Evolutionary conservation across 2,329 filamentous ascomycete species (phyloP), one percentile per base, ranked within the genome.

Genomic region (Lachnellula hyalina): DNA sequence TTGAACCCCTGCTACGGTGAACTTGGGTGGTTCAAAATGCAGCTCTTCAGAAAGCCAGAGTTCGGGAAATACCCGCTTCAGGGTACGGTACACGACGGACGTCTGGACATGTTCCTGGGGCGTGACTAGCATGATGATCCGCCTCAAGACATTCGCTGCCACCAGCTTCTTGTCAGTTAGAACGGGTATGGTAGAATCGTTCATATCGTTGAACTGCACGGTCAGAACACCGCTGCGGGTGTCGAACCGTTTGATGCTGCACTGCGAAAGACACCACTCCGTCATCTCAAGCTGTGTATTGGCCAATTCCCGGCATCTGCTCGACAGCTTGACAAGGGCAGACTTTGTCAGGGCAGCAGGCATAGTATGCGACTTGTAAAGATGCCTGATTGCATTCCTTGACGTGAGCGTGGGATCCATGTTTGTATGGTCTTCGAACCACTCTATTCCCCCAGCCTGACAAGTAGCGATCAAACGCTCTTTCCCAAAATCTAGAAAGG

Each of bases 371-470:
- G 78, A 71, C 25, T 75, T 72, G 19, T 82, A 77, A 44, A 96
- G 69, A 68, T 87, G 74, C 34, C 93, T 83, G 38, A 96, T 76
- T 0, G 93, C 85, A 65, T 99, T 99, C 38, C 94, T 82, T 45
- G 79, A 72, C 0, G 94, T 96, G 55, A 95, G 73, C 0, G 85
- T 90, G 8, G 77, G 79, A 64, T 96, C 87, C 15, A 76, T 71
- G 66, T 99, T 99, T 1, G 92, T 96, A 42, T 77, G 74, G 68
- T 99, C 94, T 68, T 94, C 89, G 59, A 90, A 89, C 87, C 90
- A 97, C 0, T 74, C 72, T 9, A 95, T 73, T 0, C 76, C 72
- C 60, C 85, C 79, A n/a, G 79, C 75, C 57, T 85, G 70, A 66
- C 93, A 96, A 0, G 89, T 91, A 1, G 83, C 82, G 44, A 86